phyloP scores from a whole-genome alignment of 1,284 basidiomycete genomes.

The Boletus sp. region DNA sequence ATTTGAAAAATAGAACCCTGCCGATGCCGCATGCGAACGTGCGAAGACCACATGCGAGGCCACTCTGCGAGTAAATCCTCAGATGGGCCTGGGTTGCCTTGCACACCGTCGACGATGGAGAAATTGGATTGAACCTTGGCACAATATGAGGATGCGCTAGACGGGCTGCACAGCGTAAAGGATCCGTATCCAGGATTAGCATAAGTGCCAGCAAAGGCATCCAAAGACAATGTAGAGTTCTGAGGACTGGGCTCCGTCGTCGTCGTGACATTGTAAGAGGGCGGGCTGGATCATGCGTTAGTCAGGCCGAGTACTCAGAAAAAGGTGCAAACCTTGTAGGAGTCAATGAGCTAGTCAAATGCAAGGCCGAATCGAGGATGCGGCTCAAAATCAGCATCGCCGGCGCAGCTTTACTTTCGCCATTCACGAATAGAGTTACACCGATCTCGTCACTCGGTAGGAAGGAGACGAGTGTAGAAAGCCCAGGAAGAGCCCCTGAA shows the following conservation, averaged over 20 bases:
- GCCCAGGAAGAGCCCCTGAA: slow-evolving; percentile 30
- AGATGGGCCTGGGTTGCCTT: not conserved
- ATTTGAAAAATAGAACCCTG: slow-evolving; percentile 15
- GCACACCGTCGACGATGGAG: slow-evolving; percentile 18
- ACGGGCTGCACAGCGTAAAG: slow-evolving; percentile 35
- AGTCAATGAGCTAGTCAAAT: not conserved
- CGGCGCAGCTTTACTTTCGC: slow-evolving; percentile 12
- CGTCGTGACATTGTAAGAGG: not conserved
- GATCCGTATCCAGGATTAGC: slow-evolving; percentile 35
- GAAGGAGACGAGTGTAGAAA: slow-evolving; percentile 27
- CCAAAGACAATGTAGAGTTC: slow-evolving; percentile 8
- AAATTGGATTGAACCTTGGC: slow-evolving; percentile 29
- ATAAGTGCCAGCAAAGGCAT: slow-evolving; percentile 37
- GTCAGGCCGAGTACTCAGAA: not conserved
- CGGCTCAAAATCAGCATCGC: slow-evolving; percentile 12
- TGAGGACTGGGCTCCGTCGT: not conserved
- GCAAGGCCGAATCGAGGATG: slow-evolving; percentile 21
- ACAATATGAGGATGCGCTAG: slow-evolving; percentile 30
- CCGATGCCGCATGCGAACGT: slow-evolving; percentile 26
- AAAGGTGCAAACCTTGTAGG: slow-evolving; percentile 4
- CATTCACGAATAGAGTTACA: slow-evolving; percentile 32
- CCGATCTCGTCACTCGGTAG: slow-evolving; percentile 33
- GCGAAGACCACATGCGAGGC: slow-evolving; percentile 29
- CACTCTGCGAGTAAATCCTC: slow-evolving; percentile 28
- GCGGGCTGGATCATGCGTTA: slow-evolving; percentile 9